Conservation (phyloP, 352 stramenopile genomes). For the Phytophthora crassamura region DNA sequence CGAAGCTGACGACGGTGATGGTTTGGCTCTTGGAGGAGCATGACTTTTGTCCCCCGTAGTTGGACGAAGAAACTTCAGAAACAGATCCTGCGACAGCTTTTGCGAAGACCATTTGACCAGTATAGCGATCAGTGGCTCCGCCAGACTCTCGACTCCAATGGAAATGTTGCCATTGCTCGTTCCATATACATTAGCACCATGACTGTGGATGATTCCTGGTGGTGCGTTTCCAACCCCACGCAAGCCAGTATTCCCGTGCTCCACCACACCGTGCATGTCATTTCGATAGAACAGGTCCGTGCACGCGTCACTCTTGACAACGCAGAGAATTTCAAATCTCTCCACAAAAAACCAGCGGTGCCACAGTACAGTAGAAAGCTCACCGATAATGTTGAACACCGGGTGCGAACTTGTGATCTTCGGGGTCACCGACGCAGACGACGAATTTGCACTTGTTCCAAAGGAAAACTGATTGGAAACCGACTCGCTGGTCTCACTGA, state of each 20-base stretch:
- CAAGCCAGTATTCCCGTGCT: conserved; percentile 36
- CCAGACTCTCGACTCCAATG: conserved; percentile 64
- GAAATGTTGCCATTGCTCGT: conserved; percentile 30
- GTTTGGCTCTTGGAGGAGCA: conserved; percentile 26
- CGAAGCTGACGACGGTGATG: conserved; percentile 27
- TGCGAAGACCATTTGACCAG: conserved; percentile 85
- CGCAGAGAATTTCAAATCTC: conserved; percentile 81
- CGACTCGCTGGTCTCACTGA: conserved; percentile 45
- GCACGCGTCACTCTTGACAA: conserved; percentile 74
- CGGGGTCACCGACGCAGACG: conserved; percentile 29
- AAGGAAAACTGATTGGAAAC: conserved; percentile 80
- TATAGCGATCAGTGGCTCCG: conserved; percentile 59
- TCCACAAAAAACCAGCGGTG: conserved; percentile 92
- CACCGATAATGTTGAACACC: conserved; percentile 91
- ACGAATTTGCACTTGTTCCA: conserved; percentile 48
- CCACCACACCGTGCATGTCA: conserved; percentile 42
- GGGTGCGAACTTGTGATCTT: conserved; percentile 70
- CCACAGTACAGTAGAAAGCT: conserved; percentile 88
- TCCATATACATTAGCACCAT: conserved; percentile 47
- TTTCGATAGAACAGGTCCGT: conserved; percentile 71
- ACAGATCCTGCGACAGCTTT: conserved; percentile 78
- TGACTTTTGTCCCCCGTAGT: conserved; percentile 34
- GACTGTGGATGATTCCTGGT: conserved; percentile 43
- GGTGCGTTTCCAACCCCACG: conserved; percentile 24
- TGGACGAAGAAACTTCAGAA: conserved; percentile 76